A percentile compares a stretch with the other conserved stretches of the same genome.
Conservation (phyloP, 2,329 filamentous ascomycete genomes). For the Colletotrichum falcatum region DNA sequence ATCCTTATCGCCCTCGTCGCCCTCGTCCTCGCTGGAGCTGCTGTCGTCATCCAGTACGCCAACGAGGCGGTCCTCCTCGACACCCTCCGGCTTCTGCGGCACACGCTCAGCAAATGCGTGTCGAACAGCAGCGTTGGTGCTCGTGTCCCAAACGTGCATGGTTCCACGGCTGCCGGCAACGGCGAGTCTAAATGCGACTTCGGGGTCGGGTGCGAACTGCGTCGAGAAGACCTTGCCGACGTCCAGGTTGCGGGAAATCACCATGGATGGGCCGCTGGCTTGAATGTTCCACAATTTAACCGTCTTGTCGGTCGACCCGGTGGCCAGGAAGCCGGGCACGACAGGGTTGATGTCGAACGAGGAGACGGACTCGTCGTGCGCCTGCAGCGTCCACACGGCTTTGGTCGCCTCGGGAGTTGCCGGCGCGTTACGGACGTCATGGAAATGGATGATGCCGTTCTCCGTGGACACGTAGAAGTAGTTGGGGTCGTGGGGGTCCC, state of each 20-base stretch:
- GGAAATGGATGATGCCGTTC: constrained; percentile 90
- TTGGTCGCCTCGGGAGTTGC: constrained; percentile 80
- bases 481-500: constrained; percentile 94
- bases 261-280: constrained; percentile 84
- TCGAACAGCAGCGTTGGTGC: constrained; percentile 89
- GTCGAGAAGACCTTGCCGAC: constrained; percentile 96
- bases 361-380: constrained; percentile 91
- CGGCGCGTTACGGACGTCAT: constrained; percentile 84
- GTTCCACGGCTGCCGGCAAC: constrained; percentile 95
- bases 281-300: constrained; percentile 98
- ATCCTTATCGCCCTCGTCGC: constrained; percentile 57
- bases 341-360: constrained; percentile 91
- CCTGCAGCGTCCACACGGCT: constrained; percentile 93
- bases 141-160: constrained; percentile 95
- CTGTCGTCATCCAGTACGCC: constrained; percentile 77
- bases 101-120: constrained; percentile 81
- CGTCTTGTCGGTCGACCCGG: constrained; percentile 92
- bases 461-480: constrained; percentile 97
- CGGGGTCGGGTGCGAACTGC: constrained; percentile 87
- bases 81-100: constrained; percentile 65
- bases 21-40: constrained; percentile 73
- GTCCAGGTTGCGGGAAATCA: constrained; percentile 90
- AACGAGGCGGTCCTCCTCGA: constrained; percentile 81
- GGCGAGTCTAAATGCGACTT: constrained; percentile 91
- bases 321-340: constrained; percentile 93